Evolutionary conservation across 2,329 filamentous ascomycete species (phyloP).

Genomic region (Verticillium isaacii): DNA sequence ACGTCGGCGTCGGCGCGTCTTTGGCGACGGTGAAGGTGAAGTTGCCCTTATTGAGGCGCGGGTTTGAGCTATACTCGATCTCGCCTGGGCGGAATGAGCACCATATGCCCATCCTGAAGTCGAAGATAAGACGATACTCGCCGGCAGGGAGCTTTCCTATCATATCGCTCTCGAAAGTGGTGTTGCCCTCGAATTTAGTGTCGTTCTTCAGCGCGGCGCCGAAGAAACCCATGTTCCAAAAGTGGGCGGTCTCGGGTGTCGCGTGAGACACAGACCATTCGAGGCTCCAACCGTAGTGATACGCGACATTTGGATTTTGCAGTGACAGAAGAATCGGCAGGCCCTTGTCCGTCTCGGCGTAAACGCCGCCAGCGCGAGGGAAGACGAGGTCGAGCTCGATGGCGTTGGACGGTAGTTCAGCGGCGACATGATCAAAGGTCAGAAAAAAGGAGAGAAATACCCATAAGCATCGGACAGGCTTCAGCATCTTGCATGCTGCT

Average conservation of each 20-base stretch:
- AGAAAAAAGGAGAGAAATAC: not conserved
- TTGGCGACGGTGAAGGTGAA: constrained; percentile 9
- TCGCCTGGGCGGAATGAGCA: constrained; percentile 10
- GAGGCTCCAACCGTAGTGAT: constrained; percentile 11
- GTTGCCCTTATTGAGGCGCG: constrained; percentile 10
- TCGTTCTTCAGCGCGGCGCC: constrained; percentile 9
- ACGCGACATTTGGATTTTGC: constrained; percentile 10
- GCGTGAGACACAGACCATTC: constrained; percentile 11
- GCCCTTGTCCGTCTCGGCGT: constrained; percentile 7
- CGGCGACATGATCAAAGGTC: not conserved
- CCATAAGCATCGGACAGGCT: not conserved
- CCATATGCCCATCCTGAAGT: constrained; percentile 9
- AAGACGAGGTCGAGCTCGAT: constrained; percentile 12
- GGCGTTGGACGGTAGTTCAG: constrained; percentile 10
- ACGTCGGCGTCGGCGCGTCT: constrained; percentile 8
- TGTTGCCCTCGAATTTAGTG: constrained; percentile 7
- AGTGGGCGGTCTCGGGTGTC: not conserved
- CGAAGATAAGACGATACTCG: constrained; percentile 10
- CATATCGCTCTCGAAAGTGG: not conserved
- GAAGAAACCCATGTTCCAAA: not conserved
- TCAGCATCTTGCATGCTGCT: not conserved
- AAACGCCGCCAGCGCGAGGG: constrained; percentile 9
- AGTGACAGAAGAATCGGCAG: constrained; percentile 10
- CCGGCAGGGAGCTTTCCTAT: constrained; percentile 7
- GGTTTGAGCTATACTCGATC: constrained; percentile 10